Evolutionary conservation across 306 rosid genomes (phyloP).

Genomic region (Inga laurina): DNA sequence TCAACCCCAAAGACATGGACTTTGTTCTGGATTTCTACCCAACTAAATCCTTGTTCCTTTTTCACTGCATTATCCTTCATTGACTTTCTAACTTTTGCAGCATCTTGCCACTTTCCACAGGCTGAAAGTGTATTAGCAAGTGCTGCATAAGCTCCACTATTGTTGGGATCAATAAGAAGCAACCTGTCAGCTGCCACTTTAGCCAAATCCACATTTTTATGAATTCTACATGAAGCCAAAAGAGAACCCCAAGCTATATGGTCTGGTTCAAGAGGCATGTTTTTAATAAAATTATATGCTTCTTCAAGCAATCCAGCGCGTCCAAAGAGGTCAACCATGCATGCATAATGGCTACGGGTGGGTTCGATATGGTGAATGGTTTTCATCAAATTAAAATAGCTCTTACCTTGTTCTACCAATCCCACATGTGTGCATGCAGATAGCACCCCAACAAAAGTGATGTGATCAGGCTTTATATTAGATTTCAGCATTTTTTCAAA

Average conservation of each 20-base stretch:
- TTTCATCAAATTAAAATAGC: conserved; percentile 71
- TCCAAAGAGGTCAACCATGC: conserved; percentile 81
- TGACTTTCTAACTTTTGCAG: conserved; percentile 77
- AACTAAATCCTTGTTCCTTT: conserved; percentile 85
- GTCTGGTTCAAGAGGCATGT: conserved; percentile 82
- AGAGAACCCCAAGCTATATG: conserved; percentile 84
- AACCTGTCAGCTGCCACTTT: conserved; percentile 75
- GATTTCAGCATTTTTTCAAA: conserved; percentile 75
- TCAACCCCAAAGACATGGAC: conserved; percentile 84
- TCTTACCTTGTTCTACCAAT: conserved; percentile 68
- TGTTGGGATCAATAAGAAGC: conserved; percentile 79
- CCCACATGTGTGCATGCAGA: conserved; percentile 88
- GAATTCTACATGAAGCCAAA: conserved; percentile 76
- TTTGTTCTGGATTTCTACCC: conserved; percentile 71
- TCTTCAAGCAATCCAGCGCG: conserved; percentile 90
- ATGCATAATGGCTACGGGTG: conserved; percentile 73
- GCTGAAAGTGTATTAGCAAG: conserved; percentile 87
- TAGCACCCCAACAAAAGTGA: conserved; percentile 85
- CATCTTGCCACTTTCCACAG: conserved; percentile 79
- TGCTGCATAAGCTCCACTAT: conserved; percentile 81
- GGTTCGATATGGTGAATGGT: conserved; percentile 72
- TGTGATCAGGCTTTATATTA: conserved; percentile 73
- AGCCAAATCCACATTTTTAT: conserved; percentile 71
- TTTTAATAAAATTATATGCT: conserved; percentile 59
- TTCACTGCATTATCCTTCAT: conserved; percentile 87